Conservation (phyloP, 306 rosid genomes). For the Pyrus bretschneideri region DNA sequence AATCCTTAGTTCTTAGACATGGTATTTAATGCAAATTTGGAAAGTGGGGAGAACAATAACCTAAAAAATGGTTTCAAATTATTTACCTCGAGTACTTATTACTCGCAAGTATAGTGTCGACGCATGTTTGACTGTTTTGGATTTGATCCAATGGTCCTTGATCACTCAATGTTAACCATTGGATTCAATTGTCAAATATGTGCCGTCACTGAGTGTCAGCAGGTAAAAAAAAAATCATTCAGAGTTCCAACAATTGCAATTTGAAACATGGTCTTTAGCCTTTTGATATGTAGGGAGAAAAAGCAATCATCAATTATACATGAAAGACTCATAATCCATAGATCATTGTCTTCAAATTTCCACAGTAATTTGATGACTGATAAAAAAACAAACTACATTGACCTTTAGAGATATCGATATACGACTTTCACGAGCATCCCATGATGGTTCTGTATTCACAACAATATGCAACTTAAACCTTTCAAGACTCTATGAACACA, state of each 20-base stretch:
- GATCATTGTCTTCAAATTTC: neutral
- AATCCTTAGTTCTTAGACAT: no score
- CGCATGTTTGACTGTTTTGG: neutral
- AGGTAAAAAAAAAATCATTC: neutral
- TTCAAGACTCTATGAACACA: slow-evolving; percentile 22
- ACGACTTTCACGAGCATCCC: slow-evolving; percentile 8
- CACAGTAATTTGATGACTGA: neutral
- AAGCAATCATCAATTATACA: neutral
- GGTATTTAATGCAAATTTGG: no score
- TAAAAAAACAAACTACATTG: slow-evolving; percentile 3
- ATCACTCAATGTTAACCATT: neutral
- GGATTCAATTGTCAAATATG: neutral
- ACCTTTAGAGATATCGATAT: neutral
- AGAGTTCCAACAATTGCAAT: neutral
- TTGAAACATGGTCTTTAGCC: neutral
- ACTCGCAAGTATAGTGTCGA: neutral
- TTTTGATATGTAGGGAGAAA: neutral
- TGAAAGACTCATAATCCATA: neutral
- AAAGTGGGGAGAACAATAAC: no score
- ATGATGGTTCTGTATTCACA: slow-evolving; percentile 34
- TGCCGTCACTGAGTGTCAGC: neutral
- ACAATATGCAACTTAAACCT: neutral
- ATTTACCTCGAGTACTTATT: neutral
- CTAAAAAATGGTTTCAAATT: neutral
- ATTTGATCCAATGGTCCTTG: neutral